Conservation (phyloP, 176 grass and related monocot genomes). For the Chrysopogon serrulatus region DNA sequence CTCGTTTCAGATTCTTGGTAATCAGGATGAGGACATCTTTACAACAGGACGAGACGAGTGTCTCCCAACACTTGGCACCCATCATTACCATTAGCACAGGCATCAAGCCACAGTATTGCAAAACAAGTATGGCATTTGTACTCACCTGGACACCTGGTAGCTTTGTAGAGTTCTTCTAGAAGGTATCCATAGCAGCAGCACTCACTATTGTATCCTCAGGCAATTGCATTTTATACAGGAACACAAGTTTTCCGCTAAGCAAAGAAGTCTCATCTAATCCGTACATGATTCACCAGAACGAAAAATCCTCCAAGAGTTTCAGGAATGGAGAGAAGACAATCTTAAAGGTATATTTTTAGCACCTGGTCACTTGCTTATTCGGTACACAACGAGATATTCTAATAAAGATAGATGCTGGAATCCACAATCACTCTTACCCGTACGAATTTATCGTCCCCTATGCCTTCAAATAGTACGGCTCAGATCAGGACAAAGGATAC, state of each 20-base stretch:
- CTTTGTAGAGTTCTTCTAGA: neutral
- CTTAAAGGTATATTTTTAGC: neutral
- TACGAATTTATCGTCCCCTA: neutral
- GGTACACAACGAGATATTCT: constrained; percentile 4
- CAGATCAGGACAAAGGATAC: neutral
- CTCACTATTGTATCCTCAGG: neutral
- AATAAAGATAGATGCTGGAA: constrained; percentile 17
- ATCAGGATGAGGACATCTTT: neutral
- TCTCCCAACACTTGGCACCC: neutral
- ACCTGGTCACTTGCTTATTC: neutral
- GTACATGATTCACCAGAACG: neutral
- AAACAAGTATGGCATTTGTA: neutral
- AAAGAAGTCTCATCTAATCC: neutral
- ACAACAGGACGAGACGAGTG: neutral
- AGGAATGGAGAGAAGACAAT: neutral
- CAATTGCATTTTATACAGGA: neutral
- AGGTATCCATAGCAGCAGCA: neutral
- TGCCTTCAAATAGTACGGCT: neutral
- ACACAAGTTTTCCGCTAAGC: neutral
- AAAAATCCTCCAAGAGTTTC: neutral
- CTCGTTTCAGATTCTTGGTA: neutral
- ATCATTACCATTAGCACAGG: neutral
- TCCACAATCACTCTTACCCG: neutral
- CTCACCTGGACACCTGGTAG: neutral
- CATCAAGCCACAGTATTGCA: too few relatives aligned